Evolutionary conservation across 2,329 filamentous ascomycete genomes (phyloP).

Genomic region (Hymenoscyphus linearis): DNA sequence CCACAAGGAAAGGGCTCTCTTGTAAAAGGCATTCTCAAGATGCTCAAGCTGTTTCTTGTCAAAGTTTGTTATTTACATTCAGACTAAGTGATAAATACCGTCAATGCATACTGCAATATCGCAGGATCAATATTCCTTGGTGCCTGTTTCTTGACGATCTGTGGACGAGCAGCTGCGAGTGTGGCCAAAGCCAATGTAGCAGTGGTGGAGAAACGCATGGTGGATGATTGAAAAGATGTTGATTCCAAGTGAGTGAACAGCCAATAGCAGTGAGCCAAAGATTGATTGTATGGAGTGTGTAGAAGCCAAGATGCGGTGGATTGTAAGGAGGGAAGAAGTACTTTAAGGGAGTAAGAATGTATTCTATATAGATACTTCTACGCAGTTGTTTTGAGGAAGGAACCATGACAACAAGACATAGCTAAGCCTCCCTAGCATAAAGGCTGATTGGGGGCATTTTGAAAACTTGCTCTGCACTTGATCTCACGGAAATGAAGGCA

Average conservation of each 20-base stretch:
- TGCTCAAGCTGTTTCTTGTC: conserved; percentile 41
- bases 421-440: background rate
- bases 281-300: background rate
- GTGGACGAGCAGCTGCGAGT: conserved; percentile 10
- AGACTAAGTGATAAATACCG: conserved; percentile 17
- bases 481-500: background rate
- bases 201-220: conserved; percentile 26
- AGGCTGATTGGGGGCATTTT: background rate
- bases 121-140: conserved; percentile 23
- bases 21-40: conserved; percentile 60
- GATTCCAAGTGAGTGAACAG: background rate
- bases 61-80: background rate
- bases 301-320: conserved; percentile 3
- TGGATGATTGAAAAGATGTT: conserved; percentile 4
- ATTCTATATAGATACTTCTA: background rate
- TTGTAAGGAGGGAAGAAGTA: background rate
- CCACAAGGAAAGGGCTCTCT: conserved; percentile 53
- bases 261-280: background rate
- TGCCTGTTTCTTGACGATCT: conserved; percentile 22
- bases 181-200: conserved; percentile 16
- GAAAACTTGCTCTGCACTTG: background rate
- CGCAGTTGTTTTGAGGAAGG: background rate
- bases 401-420: background rate
- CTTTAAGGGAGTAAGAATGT: too few relatives aligned
- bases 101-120: conserved; percentile 44